Evolutionary conservation across 805 yeast genomes (phyloP).

Genomic region (Hagleromyces aurorensis): DNA sequence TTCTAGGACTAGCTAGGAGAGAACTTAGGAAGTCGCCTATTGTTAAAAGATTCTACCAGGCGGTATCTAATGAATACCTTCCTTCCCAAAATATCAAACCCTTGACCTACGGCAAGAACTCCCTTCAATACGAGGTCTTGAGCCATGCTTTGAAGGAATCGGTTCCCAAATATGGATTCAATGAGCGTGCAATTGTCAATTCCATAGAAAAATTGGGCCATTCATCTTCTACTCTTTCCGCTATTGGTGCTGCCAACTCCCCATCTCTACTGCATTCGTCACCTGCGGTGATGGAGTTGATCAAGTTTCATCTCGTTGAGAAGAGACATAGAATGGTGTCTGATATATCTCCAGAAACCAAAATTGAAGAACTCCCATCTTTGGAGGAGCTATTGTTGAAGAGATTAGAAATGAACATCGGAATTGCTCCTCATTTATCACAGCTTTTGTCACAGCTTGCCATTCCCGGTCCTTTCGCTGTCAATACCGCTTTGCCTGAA

Average conservation of each 20-base stretch:
- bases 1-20: no score
- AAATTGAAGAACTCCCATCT: slow-evolving; percentile 25
- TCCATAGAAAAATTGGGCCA: slow-evolving; percentile 22
- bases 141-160: slow-evolving; percentile 21
- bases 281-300: slow-evolving; percentile 38
- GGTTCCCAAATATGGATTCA: slow-evolving; percentile 28
- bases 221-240: slow-evolving; percentile 23
- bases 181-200: slow-evolving; percentile 26
- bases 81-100: no score
- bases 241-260: slow-evolving; percentile 27
- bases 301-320: slow-evolving; percentile 47
- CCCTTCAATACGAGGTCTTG: slow-evolving; percentile 22
- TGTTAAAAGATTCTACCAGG: no score
- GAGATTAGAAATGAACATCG: slow-evolving; percentile 40
- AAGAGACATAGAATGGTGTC: slow-evolving; percentile 38
- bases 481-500: slow-evolving; percentile 49
- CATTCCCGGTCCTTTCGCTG: slow-evolving; percentile 51
- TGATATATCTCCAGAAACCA: slow-evolving; percentile 27
- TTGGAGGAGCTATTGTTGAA: slow-evolving; percentile 39
- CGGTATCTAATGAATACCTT: no score
- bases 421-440: slow-evolving; percentile 30
- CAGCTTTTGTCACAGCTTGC: slow-evolving; percentile 48
- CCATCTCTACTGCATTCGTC: slow-evolving; percentile 28
- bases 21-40: no score
- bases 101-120: slow-evolving; percentile 21